Conservation (phyloP, 495 filamentous ascomycete species). For the Talaromyces ruber region DNA sequence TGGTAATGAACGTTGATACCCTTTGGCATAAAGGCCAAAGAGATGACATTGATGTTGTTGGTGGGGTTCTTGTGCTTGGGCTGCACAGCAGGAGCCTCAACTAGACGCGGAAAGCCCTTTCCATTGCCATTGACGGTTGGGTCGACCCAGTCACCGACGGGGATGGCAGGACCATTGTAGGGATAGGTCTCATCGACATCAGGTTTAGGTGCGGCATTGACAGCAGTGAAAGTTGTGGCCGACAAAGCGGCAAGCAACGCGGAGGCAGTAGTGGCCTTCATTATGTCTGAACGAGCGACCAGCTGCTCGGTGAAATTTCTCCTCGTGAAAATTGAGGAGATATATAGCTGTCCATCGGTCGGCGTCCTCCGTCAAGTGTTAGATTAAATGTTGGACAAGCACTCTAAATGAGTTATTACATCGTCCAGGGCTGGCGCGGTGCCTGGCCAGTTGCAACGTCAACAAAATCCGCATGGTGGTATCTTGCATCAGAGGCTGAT, state of each 20-base stretch:
- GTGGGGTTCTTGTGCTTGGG: slow-evolving; percentile 27
- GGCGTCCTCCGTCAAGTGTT: background rate
- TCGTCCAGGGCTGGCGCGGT: background rate
- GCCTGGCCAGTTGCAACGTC: background rate
- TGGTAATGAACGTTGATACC: slow-evolving; percentile 47
- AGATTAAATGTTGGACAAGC: background rate
- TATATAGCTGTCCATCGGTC: background rate
- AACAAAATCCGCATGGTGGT: background rate
- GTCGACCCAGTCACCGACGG: slow-evolving; percentile 44
- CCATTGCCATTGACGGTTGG: slow-evolving; percentile 42
- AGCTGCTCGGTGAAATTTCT: background rate
- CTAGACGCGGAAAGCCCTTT: slow-evolving; percentile 41
- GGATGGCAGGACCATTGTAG: slow-evolving; percentile 40
- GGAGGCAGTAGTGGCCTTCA: slow-evolving; percentile 4
- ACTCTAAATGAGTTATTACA: background rate
- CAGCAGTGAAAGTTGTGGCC: slow-evolving; percentile 9
- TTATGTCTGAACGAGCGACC: background rate
- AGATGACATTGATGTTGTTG: slow-evolving; percentile 49
- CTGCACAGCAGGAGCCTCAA: slow-evolving; percentile 47
- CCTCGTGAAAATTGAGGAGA: background rate
- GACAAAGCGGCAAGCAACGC: slow-evolving; percentile 13
- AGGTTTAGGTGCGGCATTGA: slow-evolving; percentile 13
- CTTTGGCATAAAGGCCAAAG: slow-evolving; percentile 36
- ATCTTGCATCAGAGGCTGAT: background rate
- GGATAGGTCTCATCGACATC: slow-evolving; percentile 29